These are phyloP conservation scores for Trebouxia sp. DNA, from an alignment of 139 green algal genomes.

Conservation along the genomic window DNA sequence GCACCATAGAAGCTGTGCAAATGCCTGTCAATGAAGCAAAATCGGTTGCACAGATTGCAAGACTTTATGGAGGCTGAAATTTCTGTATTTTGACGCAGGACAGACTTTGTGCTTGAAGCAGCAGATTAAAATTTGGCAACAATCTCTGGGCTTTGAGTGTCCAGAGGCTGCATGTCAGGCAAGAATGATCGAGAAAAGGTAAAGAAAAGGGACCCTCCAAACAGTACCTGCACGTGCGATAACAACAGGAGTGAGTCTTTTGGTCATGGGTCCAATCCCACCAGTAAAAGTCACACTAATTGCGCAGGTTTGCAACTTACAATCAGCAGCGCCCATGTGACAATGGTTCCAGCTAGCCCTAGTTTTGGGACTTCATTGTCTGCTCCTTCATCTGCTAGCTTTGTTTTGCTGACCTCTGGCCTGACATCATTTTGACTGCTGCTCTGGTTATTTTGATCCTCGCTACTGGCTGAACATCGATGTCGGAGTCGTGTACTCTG, in stretches of 20 bases:
- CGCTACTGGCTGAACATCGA: neutral
- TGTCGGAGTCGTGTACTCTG: no score
- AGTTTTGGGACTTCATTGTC: constrained; percentile 15
- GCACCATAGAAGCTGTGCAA: no score
- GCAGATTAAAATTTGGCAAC: neutral
- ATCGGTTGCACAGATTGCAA: no score
- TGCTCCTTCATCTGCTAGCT: constrained; percentile 13
- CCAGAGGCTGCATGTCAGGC: constrained; percentile 28
- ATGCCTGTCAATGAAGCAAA: no score
- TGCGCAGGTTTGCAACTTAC: no score
- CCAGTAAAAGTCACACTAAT: neutral
- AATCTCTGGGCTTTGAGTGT: neutral
- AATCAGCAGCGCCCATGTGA: neutral
- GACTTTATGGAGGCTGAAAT: no score
- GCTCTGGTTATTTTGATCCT: neutral
- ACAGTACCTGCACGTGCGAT: constrained; percentile 6
- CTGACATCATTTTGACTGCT: neutral
- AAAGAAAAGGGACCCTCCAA: constrained; percentile 27
- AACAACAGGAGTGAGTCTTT: no score
- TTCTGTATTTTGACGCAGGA: no score
- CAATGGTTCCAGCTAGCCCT: constrained; percentile 11
- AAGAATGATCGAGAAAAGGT: constrained; percentile 14
- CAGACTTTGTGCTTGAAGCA: no score
- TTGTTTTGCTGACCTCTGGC: constrained; percentile 8
- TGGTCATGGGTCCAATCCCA: neutral